Percentiles rank a stretch among this genome's conserved stretches.
phyloP scores from a whole-genome alignment of 1,284 basidiomycete genomes.

The Fomitopsis schrenkii region DNA sequence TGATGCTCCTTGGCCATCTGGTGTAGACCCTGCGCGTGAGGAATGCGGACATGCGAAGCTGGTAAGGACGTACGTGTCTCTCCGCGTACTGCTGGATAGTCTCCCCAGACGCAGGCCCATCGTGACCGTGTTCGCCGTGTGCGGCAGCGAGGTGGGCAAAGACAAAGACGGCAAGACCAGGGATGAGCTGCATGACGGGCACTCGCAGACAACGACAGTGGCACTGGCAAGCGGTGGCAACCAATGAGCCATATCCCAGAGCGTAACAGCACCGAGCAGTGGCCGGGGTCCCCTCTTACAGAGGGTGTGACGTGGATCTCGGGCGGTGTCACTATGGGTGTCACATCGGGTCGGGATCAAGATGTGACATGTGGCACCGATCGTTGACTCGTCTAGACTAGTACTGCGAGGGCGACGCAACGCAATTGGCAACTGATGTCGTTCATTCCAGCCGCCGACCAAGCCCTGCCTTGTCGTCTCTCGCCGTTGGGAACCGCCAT shows the following conservation, averaged over 20 bases:
- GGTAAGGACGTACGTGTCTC: slow-evolving; percentile 48
- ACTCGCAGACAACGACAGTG: background rate
- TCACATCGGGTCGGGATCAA: too few relatives aligned
- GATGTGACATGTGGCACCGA: too few relatives aligned
- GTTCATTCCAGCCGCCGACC: too few relatives aligned
- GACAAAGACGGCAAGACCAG: slow-evolving; percentile 33
- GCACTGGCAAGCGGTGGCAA: background rate
- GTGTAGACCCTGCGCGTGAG: slow-evolving; percentile 15
- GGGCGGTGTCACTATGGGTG: too few relatives aligned
- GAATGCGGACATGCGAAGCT: background rate
- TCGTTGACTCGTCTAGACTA: too few relatives aligned
- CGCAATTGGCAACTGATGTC: too few relatives aligned
- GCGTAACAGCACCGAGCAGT: background rate
- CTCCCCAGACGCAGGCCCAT: slow-evolving; percentile 24
- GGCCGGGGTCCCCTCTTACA: background rate
- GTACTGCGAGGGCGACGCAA: too few relatives aligned
- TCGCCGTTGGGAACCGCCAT: too few relatives aligned
- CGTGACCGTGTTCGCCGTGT: slow-evolving; percentile 24
- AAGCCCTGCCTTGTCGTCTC: too few relatives aligned
- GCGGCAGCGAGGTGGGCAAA: slow-evolving; percentile 20
- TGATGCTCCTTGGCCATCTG: slow-evolving; percentile 86
- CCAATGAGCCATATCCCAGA: background rate
- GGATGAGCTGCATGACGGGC: slow-evolving; percentile 28
- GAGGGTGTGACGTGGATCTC: background rate
- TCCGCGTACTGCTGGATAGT: slow-evolving; percentile 48